Conservation (phyloP, 164 flowering plant species). For the grape (Vitis vinifera) region DNA sequence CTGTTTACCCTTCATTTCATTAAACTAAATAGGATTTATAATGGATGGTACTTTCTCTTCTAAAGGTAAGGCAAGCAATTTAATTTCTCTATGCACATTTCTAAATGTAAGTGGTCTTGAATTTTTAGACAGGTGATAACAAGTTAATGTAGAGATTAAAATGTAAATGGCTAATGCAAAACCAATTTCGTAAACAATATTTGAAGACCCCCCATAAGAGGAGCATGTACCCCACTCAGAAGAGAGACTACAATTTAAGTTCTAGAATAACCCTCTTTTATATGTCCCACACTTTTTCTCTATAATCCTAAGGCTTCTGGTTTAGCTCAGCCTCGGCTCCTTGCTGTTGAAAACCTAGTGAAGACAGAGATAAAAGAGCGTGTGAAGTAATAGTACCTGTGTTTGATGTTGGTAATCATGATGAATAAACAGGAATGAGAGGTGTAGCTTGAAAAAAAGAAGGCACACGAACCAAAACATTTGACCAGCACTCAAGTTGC, state of each 20-base stretch:
- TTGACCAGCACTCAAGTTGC: constrained; percentile 11
- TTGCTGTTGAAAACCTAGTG: neutral
- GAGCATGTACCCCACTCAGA: neutral
- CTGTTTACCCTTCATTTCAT: neutral
- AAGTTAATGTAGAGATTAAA: neutral
- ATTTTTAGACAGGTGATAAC: neutral
- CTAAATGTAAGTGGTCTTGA: neutral
- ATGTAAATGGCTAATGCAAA: neutral
- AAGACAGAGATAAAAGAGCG: neutral
- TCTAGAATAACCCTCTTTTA: neutral
- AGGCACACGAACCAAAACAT: constrained; percentile 10
- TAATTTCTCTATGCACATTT: neutral
- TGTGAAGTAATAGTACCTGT: constrained; percentile 5
- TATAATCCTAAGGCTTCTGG: neutral
- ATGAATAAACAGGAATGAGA: constrained; percentile 7
- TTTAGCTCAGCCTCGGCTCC: neutral
- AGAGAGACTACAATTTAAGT: neutral
- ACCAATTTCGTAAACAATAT: neutral
- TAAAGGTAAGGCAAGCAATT: neutral
- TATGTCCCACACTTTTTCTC: neutral
- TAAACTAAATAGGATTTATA: neutral
- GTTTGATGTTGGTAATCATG: constrained; percentile 4
- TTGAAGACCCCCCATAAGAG: constrained; percentile 1
- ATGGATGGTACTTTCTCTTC: neutral
- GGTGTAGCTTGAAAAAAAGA: constrained; percentile 1